Evolutionary conservation across 495 filamentous ascomycete species (phyloP).

Genomic region (Podospora pseudocomata): DNA sequence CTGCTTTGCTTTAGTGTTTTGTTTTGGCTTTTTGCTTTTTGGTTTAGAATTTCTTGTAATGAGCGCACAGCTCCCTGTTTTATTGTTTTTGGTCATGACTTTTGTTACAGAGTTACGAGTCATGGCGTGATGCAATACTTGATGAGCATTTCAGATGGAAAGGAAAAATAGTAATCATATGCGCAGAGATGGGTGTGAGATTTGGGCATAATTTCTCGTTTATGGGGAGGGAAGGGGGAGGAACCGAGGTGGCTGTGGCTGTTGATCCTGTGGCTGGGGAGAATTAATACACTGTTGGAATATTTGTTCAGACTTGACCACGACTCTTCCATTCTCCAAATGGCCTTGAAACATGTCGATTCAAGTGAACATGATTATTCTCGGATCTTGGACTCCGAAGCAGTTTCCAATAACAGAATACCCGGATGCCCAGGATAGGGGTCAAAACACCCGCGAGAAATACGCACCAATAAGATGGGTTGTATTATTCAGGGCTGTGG

Average conservation of each 20-base stretch:
- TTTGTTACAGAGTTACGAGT: not conserved
- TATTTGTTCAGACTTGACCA: not conserved
- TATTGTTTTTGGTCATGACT: not conserved
- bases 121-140: not conserved
- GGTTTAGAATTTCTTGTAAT: not conserved
- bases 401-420: not conserved
- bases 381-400: constrained; percentile 1
- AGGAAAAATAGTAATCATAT: not conserved
- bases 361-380: not conserved
- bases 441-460: not conserved
- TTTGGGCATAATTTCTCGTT: not conserved
- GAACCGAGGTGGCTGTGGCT: not conserved
- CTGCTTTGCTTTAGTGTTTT: not conserved
- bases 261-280: not conserved
- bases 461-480: not conserved
- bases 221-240: not conserved
- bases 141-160: not conserved
- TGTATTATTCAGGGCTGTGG: constrained; percentile 1
- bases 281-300: not conserved
- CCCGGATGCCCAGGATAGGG: not conserved
- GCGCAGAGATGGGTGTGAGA: not conserved
- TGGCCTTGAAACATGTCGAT: no score
- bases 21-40: not conserved
- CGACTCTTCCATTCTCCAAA: not conserved
- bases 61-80: not conserved